Percentiles rank a stretch among this genome's conserved stretches.
Conservation (phyloP, 2,329 filamentous ascomycete species). For the Fusarium sambucinum region DNA sequence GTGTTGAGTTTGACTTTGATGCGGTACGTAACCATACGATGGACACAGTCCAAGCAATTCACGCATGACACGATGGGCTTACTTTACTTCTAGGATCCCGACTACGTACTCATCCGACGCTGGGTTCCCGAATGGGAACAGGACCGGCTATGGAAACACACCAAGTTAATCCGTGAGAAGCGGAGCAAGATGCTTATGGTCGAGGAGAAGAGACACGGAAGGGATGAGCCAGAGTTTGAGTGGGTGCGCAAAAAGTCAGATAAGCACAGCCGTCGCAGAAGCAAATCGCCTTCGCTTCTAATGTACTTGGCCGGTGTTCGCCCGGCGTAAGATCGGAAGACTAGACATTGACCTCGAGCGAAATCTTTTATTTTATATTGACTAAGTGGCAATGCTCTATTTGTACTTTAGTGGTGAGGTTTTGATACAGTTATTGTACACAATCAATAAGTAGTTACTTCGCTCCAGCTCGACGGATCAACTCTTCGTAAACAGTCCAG, state of each 20-base stretch:
- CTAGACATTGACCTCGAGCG: neutral
- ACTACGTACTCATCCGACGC: conserved; percentile 78
- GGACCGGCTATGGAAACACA: conserved; percentile 79
- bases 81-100: conserved; percentile 65
- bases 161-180: conserved; percentile 71
- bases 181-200: conserved; percentile 61
- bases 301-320: conserved; percentile 69
- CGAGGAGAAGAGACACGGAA: conserved; percentile 59
- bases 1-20: conserved; percentile 70
- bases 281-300: conserved; percentile 67
- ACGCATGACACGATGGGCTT: conserved; percentile 46
- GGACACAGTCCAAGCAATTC: neutral
- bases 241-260: conserved; percentile 69
- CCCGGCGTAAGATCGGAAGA: conserved; percentile 51
- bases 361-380: conserved; percentile 15
- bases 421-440: conserved; percentile 45
- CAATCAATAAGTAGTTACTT: conserved; percentile 22
- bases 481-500: conserved; percentile 97
- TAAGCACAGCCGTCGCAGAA: conserved; percentile 63
- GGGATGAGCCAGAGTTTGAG: conserved; percentile 63
- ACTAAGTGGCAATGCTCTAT: conserved; percentile 18
- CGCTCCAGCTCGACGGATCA: conserved; percentile 72
- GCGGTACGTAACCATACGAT: conserved; percentile 56
- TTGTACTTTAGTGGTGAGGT: conserved; percentile 36
- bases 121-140: conserved; percentile 80